Evolutionary conservation across 108 stramenopile species (phyloP).

Genomic region (Conticribra guillardii): DNA sequence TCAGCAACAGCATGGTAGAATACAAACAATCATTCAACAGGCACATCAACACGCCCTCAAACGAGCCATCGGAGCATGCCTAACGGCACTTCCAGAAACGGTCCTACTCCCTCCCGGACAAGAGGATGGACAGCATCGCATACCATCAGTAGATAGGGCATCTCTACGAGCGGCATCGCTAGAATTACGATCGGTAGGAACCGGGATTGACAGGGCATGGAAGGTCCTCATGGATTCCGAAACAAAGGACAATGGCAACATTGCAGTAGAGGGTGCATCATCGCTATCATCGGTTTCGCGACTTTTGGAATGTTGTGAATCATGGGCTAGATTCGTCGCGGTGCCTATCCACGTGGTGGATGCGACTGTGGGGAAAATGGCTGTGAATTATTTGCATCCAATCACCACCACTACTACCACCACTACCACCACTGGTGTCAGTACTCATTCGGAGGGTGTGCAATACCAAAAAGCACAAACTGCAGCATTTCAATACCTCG

Average conservation of each 20-base stretch:
- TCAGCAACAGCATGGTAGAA: background rate
- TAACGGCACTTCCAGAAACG: slow-evolving; percentile 71
- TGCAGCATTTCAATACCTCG: slow-evolving; percentile 62
- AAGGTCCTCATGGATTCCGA: slow-evolving; percentile 27
- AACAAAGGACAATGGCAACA: background rate
- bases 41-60: slow-evolving; percentile 25
- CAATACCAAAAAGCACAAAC: slow-evolving; percentile 22
- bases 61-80: slow-evolving; percentile 44
- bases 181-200: slow-evolving; percentile 54
- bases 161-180: slow-evolving; percentile 65
- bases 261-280: slow-evolving; percentile 11
- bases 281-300: too few relatives aligned
- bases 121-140: slow-evolving; percentile 56
- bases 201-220: slow-evolving; percentile 62
- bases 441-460: too few relatives aligned
- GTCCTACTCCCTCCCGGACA: slow-evolving; percentile 65
- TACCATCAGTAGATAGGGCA: slow-evolving; percentile 74
- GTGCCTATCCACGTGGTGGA: slow-evolving; percentile 63
- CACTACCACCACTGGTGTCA: background rate
- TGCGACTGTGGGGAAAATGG: slow-evolving; percentile 30
- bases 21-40: slow-evolving; percentile 10
- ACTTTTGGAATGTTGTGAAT: slow-evolving; percentile 45
- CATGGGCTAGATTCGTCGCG: slow-evolving; percentile 77
- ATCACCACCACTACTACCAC: slow-evolving; percentile 1
- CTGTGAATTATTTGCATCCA: slow-evolving; percentile 34